Percentiles rank a stretch among this genome's conserved stretches.
Conservation (phyloP, 2,329 filamentous ascomycete genomes). For the Zelopaecilomyces penicillatus region DNA sequence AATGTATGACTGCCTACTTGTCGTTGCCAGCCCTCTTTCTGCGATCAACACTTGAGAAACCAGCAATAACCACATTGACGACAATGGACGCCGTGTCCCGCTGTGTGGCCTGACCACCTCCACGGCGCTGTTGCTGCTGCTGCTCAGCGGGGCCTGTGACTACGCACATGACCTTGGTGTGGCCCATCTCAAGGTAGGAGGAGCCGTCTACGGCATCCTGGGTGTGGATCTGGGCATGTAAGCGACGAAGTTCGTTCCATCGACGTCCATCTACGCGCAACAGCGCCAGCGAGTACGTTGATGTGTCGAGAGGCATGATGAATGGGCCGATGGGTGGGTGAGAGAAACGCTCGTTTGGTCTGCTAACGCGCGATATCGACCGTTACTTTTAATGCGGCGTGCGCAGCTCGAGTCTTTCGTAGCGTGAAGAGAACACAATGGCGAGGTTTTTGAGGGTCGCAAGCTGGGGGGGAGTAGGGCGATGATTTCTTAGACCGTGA, state of each 20-base stretch:
- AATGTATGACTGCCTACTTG: constrained; percentile 49
- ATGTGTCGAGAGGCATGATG: constrained; percentile 86
- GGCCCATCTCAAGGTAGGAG: constrained; percentile 91
- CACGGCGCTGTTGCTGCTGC: constrained; percentile 27
- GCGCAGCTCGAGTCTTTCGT: too few species aligned
- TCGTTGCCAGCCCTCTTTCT: constrained; percentile 68
- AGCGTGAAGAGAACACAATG: too few species aligned
- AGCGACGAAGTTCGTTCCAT: constrained; percentile 92
- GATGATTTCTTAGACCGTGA: too few species aligned
- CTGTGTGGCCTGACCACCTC: constrained; percentile 28
- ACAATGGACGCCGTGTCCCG: constrained; percentile 50
- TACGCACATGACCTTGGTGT: constrained; percentile 93
- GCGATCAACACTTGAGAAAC: constrained; percentile 80
- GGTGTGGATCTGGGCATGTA: constrained; percentile 83
- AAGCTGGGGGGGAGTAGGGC: too few species aligned
- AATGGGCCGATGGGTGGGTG: neutral
- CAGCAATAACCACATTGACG: constrained; percentile 77
- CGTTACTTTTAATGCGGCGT: too few species aligned
- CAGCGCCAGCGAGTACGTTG: constrained; percentile 79
- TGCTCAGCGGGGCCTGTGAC: constrained; percentile 76
- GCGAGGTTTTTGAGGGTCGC: too few species aligned
- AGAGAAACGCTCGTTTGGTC: neutral
- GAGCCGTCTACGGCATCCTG: constrained; percentile 90
- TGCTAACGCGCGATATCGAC: neutral
- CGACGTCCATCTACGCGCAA: constrained; percentile 75